Percentiles rank a stretch among this genome's conserved stretches.
Conservation (phyloP, 2,329 filamentous ascomycete species). For the Plenodomus tracheiphilus region DNA sequence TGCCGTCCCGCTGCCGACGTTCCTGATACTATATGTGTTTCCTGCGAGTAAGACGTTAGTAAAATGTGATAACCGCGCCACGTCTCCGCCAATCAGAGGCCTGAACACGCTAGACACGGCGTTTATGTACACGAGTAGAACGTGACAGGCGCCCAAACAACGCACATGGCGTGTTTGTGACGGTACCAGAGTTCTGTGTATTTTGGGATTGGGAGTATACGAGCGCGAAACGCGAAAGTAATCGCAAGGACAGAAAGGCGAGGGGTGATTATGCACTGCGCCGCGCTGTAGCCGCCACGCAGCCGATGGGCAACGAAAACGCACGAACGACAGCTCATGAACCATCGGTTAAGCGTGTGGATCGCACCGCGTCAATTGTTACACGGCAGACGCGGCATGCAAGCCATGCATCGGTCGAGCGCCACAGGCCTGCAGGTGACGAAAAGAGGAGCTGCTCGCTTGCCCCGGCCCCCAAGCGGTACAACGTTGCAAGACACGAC, state of each 20-base stretch:
- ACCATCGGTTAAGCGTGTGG: conserved; percentile 9
- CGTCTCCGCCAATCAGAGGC: not conserved
- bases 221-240: not conserved
- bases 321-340: conserved; percentile 17
- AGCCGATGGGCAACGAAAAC: not conserved
- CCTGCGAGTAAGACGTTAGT: conserved; percentile 55
- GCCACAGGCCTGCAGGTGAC: conserved; percentile 24
- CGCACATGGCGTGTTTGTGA: not conserved
- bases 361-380: conserved; percentile 19
- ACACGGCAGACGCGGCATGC: conserved; percentile 32
- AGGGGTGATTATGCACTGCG: not conserved
- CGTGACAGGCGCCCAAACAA: not conserved
- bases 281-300: conserved; percentile 18
- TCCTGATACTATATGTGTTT: conserved; percentile 90
- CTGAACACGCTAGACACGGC: not conserved
- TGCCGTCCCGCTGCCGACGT: conserved; percentile 72
- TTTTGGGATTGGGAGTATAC: not conserved
- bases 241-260: conserved; percentile 1
- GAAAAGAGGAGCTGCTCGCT: conserved; percentile 18
- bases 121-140: not conserved
- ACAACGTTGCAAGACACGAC: conserved; percentile 17
- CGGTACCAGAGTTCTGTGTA: not conserved
- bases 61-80: not conserved
- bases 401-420: conserved; percentile 10
- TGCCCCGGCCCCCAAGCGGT: conserved; percentile 20